A percentile compares a stretch with the other conserved stretches of the same genome.
Evolutionary conservation across 208 protist genomes (phyloP).

Genomic region (Acanthamoeba rhysodes): DNA sequence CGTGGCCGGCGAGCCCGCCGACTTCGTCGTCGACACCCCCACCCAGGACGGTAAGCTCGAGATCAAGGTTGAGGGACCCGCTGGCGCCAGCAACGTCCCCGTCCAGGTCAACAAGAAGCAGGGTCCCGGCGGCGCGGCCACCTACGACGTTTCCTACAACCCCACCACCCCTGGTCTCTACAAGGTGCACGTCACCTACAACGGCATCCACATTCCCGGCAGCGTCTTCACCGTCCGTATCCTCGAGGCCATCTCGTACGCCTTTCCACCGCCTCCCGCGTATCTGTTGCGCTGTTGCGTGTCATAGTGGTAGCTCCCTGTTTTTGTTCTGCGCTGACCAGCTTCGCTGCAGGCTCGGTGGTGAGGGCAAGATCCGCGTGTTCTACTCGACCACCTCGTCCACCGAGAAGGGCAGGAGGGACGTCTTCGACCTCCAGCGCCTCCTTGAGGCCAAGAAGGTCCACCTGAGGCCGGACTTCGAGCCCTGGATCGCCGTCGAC

Average conservation of each 20-base stretch:
- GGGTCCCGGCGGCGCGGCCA: background rate
- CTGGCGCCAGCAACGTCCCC: conserved; percentile 38
- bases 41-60: conserved; percentile 68
- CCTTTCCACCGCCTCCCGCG: no score
- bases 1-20: conserved; percentile 38
- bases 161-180: conserved; percentile 11
- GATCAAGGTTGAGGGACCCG: conserved; percentile 71
- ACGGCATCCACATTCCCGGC: conserved; percentile 76
- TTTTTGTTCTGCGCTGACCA: background rate
- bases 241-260: conserved; percentile 70
- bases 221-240: conserved; percentile 67
- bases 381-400: conserved; percentile 76
- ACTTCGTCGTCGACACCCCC: conserved; percentile 62
- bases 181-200: conserved; percentile 56
- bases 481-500: conserved; percentile 78
- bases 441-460: conserved; percentile 77
- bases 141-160: conserved; percentile 28
- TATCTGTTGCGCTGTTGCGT: no score
- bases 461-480: conserved; percentile 75
- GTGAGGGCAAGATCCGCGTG: conserved; percentile 78
- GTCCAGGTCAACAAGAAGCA: conserved; percentile 46
- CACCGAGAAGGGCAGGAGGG: conserved; percentile 69
- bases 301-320: no score
- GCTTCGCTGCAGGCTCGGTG: background rate
- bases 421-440: conserved; percentile 67